These are phyloP conservation scores for Diaporthe citriasiana DNA, from an alignment of 2,329 filamentous ascomycete genomes.

Conservation along the genomic window DNA sequence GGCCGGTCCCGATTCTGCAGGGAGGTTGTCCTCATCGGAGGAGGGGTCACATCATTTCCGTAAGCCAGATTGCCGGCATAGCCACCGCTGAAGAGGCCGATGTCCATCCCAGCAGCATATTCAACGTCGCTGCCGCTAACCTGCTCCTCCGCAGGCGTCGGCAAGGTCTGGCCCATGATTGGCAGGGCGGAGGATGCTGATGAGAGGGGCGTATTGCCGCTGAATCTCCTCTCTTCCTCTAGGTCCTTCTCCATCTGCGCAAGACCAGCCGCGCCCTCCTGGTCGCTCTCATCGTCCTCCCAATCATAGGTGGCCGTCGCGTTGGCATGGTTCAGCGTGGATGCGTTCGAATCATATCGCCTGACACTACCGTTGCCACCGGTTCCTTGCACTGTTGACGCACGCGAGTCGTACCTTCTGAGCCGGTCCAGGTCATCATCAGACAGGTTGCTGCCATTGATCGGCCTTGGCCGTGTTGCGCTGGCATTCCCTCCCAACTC, in stretches of 20 bases:
- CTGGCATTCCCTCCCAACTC: slow-evolving; percentile 61
- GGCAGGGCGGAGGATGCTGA: slow-evolving; percentile 52
- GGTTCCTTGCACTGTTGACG: slow-evolving; percentile 59
- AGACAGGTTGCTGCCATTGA: slow-evolving; percentile 60
- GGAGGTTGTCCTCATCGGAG: slow-evolving; percentile 52
- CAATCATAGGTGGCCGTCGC: slow-evolving; percentile 55
- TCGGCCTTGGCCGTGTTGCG: slow-evolving; percentile 57
- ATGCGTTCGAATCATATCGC: slow-evolving; percentile 58
- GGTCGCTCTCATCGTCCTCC: slow-evolving; percentile 83
- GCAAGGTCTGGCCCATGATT: slow-evolving; percentile 54
- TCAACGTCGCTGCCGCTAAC: slow-evolving; percentile 76
- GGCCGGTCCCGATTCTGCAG: slow-evolving; percentile 39
- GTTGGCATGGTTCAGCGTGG: slow-evolving; percentile 55
- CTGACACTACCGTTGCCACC: slow-evolving; percentile 53
- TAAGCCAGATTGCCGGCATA: slow-evolving; percentile 69
- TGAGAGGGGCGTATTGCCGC: slow-evolving; percentile 64
- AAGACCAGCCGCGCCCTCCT: slow-evolving; percentile 87
- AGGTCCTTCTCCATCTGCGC: slow-evolving; percentile 89
- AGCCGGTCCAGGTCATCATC: slow-evolving; percentile 63
- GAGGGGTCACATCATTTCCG: slow-evolving; percentile 61
- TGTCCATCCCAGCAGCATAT: slow-evolving; percentile 75
- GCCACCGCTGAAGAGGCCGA: slow-evolving; percentile 81
- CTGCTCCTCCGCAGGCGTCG: slow-evolving; percentile 65
- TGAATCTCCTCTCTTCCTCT: slow-evolving; percentile 78
- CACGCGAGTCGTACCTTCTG: slow-evolving; percentile 65